Conservation (phyloP, 2,329 filamentous ascomycete genomes). For the Pseudogymnoascus sp. region DNA sequence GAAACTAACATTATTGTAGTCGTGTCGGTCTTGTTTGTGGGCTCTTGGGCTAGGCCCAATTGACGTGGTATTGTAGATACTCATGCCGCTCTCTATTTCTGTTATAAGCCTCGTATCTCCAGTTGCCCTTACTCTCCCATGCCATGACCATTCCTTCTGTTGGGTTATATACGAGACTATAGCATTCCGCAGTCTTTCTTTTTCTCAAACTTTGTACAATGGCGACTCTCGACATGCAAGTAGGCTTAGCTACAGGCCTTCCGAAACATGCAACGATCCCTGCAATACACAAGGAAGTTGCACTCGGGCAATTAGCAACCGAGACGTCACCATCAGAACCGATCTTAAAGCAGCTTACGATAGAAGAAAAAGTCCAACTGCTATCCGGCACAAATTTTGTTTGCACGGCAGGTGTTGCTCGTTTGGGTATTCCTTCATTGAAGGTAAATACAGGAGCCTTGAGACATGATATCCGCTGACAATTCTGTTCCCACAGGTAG, state of each 20-base stretch:
- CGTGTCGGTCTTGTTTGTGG: not conserved
- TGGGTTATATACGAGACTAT: not conserved
- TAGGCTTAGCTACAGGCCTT: not conserved
- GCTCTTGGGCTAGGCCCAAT: not conserved
- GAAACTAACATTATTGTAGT: not conserved
- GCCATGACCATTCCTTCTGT: not conserved
- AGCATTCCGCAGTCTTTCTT: not conserved
- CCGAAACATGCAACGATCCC: not conserved
- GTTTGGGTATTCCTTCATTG: slow-evolving; percentile 24
- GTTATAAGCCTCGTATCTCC: not conserved
- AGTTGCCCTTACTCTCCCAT: not conserved
- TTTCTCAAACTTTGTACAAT: not conserved
- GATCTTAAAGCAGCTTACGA: slow-evolving; percentile 21
- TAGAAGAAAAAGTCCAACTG: slow-evolving; percentile 28
- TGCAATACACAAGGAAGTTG: not conserved
- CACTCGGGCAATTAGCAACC: not conserved
- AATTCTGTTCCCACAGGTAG: not conserved
- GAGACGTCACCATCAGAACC: not conserved
- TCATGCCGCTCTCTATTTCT: not conserved
- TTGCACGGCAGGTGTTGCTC: slow-evolving; percentile 23
- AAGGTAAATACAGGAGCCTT: slow-evolving; percentile 17
- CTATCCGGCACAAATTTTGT: slow-evolving; percentile 25
- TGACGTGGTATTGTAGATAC: not conserved
- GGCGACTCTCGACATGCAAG: not conserved
- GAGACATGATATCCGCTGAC: not conserved